Percentiles rank a stretch among this genome's conserved stretches.
Evolutionary conservation across 768 basidiomycete species (phyloP).

Genomic region (Tephrocybe sp.): DNA sequence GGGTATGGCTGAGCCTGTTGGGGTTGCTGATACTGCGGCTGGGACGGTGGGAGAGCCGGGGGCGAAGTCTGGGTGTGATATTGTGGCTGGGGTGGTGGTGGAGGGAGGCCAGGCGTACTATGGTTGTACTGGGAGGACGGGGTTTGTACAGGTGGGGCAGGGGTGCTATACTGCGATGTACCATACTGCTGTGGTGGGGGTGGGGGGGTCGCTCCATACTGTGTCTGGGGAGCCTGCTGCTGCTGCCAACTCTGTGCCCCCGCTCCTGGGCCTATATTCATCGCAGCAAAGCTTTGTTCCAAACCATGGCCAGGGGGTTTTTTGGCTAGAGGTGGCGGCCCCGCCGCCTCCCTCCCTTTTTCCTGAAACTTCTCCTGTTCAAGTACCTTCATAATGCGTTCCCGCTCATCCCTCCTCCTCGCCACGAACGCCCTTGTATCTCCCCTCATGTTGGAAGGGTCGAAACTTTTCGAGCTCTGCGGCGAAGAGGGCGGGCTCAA

Average conservation of each 20-base stretch:
- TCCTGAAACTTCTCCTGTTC: constrained; percentile 56
- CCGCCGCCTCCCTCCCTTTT: constrained; percentile 48
- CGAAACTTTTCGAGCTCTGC: constrained; percentile 95
- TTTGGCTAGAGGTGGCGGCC: constrained; percentile 45
- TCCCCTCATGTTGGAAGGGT: constrained; percentile 79
- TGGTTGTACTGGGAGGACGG: neutral
- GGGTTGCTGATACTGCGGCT: neutral
- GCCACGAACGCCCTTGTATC: constrained; percentile 65
- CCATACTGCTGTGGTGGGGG: neutral
- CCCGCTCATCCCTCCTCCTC: constrained; percentile 68
- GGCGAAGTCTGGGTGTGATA: neutral
- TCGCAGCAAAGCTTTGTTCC: constrained; percentile 11
- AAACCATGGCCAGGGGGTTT: constrained; percentile 45
- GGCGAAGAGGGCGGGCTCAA: constrained; percentile 88
- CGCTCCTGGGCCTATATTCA: constrained; percentile 10
- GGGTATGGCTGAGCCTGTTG: neutral
- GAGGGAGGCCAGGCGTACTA: neutral
- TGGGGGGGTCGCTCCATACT: neutral
- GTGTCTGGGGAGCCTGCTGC: neutral
- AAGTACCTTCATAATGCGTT: constrained; percentile 62
- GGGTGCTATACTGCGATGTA: neutral
- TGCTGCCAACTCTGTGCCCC: neutral
- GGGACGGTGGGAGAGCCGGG: neutral
- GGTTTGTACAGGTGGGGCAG: neutral
- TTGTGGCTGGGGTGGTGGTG: neutral